Conservation (phyloP, 2,329 filamentous ascomycete genomes). For the Verticillium longisporum region DNA sequence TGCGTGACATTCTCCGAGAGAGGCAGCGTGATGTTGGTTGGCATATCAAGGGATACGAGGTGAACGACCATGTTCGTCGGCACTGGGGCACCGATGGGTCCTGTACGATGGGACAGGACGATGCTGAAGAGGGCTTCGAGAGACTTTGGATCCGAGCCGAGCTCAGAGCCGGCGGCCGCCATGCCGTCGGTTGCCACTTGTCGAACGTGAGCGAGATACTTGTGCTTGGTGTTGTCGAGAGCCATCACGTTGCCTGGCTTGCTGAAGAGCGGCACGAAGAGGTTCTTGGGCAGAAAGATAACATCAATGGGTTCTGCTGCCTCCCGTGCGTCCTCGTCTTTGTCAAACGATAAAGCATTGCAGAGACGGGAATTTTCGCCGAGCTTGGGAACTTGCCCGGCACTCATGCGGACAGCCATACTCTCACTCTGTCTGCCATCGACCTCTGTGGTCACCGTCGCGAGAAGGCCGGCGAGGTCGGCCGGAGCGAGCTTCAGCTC, state of each 20-base stretch:
- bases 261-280: constrained; percentile 20
- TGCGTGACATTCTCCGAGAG: background rate
- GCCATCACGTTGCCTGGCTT: background rate
- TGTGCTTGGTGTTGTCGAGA: constrained; percentile 16
- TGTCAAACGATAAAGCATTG: background rate
- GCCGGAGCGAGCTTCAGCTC: constrained; percentile 21
- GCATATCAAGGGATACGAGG: constrained; percentile 22
- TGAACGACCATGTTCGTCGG: constrained; percentile 24
- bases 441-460: background rate
- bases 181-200: constrained; percentile 30
- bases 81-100: constrained; percentile 17
- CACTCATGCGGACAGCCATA: background rate
- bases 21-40: constrained; percentile 19
- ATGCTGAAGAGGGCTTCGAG: constrained; percentile 25
- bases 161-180: constrained; percentile 19
- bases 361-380: background rate
- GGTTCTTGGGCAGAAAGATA: constrained; percentile 18
- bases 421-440: background rate
- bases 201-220: constrained; percentile 30
- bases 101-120: constrained; percentile 25
- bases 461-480: background rate
- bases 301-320: constrained; percentile 12
- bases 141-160: constrained; percentile 10
- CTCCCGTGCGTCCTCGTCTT: background rate
- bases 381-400: background rate